Evolutionary conservation across 345 rosid genomes (phyloP).

Genomic region (Rhodamnia rubescens): DNA sequence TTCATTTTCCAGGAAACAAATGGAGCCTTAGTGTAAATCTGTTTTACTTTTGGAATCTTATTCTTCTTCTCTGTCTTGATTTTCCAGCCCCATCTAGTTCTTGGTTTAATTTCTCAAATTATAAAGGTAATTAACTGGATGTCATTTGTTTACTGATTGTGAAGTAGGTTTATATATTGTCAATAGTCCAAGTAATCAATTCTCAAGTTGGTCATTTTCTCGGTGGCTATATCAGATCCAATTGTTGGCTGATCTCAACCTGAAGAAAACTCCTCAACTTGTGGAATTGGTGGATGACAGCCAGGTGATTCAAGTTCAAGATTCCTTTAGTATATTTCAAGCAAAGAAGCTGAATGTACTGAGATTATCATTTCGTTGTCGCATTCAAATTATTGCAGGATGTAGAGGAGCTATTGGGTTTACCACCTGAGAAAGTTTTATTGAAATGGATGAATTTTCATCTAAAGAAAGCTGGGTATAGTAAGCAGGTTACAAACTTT

Average conservation of each 20-base stretch:
- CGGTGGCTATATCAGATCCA: conserved; percentile 56
- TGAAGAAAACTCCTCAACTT: conserved; percentile 95
- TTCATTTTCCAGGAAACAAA: too few species aligned
- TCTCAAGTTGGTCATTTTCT: not conserved
- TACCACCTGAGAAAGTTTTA: conserved; percentile 90
- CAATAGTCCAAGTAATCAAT: not conserved
- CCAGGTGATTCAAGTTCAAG: conserved; percentile 27
- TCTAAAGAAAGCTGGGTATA: conserved; percentile 86
- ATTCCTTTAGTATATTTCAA: not conserved
- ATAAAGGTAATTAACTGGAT: conserved; percentile 50
- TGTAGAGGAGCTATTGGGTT: conserved; percentile 85
- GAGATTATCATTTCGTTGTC: not conserved
- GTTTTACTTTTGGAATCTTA: not conserved
- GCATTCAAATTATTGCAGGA: conserved; percentile 37
- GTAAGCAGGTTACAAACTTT: conserved; percentile 84
- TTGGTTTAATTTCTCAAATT: conserved; percentile 95
- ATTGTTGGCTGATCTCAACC: conserved; percentile 79
- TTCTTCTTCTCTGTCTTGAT: not conserved
- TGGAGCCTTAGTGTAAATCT: not conserved
- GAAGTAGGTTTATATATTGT: not conserved
- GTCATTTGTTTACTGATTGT: not conserved
- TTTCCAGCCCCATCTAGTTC: conserved; percentile 78
- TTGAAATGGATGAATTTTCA: conserved; percentile 99
- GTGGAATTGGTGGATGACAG: conserved; percentile 77
- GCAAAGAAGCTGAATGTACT: not conserved